A percentile compares a stretch with the other conserved stretches of the same genome.
Conservation (phyloP, 164 flowering plant species). For the Piper betle region DNA sequence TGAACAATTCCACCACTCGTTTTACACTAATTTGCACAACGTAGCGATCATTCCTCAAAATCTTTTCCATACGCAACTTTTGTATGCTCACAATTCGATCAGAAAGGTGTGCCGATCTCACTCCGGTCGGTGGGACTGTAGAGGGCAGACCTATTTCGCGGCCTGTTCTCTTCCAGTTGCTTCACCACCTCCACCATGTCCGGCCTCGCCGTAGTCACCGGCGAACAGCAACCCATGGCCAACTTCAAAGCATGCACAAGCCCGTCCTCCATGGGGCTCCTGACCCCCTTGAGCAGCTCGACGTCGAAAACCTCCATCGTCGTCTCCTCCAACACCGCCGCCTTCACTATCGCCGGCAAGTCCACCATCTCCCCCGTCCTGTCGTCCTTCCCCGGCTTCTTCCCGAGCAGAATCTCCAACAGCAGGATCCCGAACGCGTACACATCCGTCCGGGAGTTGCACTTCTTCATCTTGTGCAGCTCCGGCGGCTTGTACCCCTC, state of each 20-base stretch:
- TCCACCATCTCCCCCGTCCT: slow-evolving; percentile 54
- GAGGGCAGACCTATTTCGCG: slow-evolving; percentile 85
- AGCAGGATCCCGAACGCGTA: slow-evolving; percentile 86
- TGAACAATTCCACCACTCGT: too few species aligned
- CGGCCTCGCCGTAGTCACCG: slow-evolving; percentile 82
- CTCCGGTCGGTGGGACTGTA: slow-evolving; percentile 97
- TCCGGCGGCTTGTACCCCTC: slow-evolving; percentile 98
- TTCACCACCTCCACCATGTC: slow-evolving; percentile 87
- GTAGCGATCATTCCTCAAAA: too few species aligned
- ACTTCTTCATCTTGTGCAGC: slow-evolving; percentile 86
- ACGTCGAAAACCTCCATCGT: slow-evolving; percentile 91
- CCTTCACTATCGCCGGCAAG: slow-evolving; percentile 83
- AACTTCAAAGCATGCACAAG: slow-evolving; percentile 91
- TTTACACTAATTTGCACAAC: too few species aligned
- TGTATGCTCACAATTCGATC: neutral
- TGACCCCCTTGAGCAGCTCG: slow-evolving; percentile 74
- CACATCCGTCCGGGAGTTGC: slow-evolving; percentile 82
- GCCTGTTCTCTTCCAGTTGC: slow-evolving; percentile 94
- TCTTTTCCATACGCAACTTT: too few species aligned
- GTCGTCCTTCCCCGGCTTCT: slow-evolving; percentile 65
- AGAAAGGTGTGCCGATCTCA: slow-evolving; percentile 49
- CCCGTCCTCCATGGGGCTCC: slow-evolving; percentile 97
- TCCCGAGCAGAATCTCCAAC: slow-evolving; percentile 78
- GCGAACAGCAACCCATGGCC: slow-evolving; percentile 99
- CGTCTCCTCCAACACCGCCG: slow-evolving; percentile 89